Evolutionary conservation across 164 flowering plant genomes (phyloP).

Genomic region (Macadamia integrifolia): DNA sequence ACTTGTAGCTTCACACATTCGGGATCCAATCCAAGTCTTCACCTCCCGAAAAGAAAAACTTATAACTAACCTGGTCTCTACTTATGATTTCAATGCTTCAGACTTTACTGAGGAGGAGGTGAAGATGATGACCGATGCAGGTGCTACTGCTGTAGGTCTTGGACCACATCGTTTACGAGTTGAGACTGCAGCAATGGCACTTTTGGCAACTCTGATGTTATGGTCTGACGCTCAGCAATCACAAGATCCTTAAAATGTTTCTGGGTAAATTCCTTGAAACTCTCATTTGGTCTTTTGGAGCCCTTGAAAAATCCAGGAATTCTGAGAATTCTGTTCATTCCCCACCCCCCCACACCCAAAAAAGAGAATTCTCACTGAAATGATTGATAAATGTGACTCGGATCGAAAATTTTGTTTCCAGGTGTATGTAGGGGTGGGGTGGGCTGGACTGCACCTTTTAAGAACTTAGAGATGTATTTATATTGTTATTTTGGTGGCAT

Average conservation of each 20-base stretch:
- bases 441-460: too few species aligned
- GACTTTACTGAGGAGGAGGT: constrained; percentile 80
- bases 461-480: too few species aligned
- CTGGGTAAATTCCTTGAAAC: background rate
- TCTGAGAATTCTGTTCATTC: too few species aligned
- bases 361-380: too few species aligned
- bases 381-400: too few species aligned
- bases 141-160: constrained; percentile 79
- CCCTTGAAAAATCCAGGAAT: too few species aligned
- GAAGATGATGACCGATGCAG: constrained; percentile 57
- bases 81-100: constrained; percentile 22
- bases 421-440: too few species aligned
- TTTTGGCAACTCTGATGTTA: constrained; percentile 68
- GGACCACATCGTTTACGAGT: constrained; percentile 88
- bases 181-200: constrained; percentile 85
- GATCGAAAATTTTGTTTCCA: too few species aligned
- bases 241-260: constrained; percentile 6
- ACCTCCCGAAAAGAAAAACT: background rate
- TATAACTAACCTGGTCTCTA: too few species aligned
- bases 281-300: background rate
- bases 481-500: too few species aligned
- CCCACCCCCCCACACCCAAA: too few species aligned
- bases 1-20: background rate
- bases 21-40: background rate
- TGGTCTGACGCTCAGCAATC: constrained; percentile 71